Evolutionary conservation across 2,329 filamentous ascomycete species (phyloP), one percentile per base, ranked within the genome.

Genomic region (Apiospora saccharicola): DNA sequence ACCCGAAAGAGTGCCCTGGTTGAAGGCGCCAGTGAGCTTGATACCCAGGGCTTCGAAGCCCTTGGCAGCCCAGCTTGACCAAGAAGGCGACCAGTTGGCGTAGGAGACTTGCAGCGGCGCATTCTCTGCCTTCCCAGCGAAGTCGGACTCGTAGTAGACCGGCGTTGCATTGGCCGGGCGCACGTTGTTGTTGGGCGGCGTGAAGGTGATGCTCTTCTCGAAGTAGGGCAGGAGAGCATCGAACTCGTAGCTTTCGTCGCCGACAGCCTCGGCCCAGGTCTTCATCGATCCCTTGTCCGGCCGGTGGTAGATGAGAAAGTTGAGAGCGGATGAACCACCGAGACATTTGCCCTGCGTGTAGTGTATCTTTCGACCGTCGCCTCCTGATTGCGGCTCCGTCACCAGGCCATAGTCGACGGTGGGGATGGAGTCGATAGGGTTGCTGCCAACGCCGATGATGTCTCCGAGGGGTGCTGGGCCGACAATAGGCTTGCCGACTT

Each of bases 41-140:
- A 88, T 76, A 0, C 85, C 85, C 16, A 86, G 80, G 1, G 80
- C 80, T 26, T 83, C 74, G 71, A 87, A 78, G 1, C 80, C 84
- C 12, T 76, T 75, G 16, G 75, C 77, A 75, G 80, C 81, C 82
- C 82, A 86, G 16, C 80, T 83, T 8, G 80, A 79, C 41, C 83
- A 83, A 0, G 82, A 76, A 72, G 81, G 77, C 5, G 79, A 82
- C 61, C 79, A 86, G 69, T 85, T 84, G 4, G 81, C 71, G 71
- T 81, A 86, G 0, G 83, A 82, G 2, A 86, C 82, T 34, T 85
- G 79, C 0, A 87, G 73, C 0, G 85, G 84, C 46, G 30, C n/a
- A 0, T 80, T 81, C 5, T 79, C 80, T 24, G n/a, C 19, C 3
- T 57, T 71, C 44, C 43, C 12, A 1, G 78, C 77, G 51, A 83